Evolutionary conservation across 441 rosid species (phyloP).

Genomic region (Erodium moschatum): DNA sequence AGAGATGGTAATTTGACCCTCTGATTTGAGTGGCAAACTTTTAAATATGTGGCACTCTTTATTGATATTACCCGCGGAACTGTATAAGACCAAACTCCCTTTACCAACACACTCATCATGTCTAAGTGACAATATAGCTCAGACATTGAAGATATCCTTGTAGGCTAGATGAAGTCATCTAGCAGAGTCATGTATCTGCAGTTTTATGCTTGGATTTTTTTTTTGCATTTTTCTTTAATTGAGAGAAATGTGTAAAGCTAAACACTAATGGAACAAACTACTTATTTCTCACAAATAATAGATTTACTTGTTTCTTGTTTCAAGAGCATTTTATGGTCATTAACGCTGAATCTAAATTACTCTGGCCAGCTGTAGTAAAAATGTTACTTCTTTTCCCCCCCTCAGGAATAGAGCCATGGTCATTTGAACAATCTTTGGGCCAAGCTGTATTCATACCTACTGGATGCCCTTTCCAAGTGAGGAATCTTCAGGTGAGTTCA

Average conservation of each 20-base stretch:
- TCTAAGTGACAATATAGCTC: neutral
- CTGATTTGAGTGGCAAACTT: slow-evolving; percentile 10
- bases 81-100: neutral
- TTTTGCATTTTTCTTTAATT: neutral
- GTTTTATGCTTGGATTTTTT: slow-evolving; percentile 2
- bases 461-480: slow-evolving; percentile 84
- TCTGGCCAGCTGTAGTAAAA: neutral
- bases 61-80: neutral
- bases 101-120: neutral
- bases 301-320: neutral
- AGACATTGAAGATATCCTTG: slow-evolving; percentile 1
- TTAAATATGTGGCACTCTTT: slow-evolving; percentile 4
- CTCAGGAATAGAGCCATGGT: slow-evolving; percentile 92
- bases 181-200: neutral
- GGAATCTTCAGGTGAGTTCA: slow-evolving; percentile 59
- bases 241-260: neutral
- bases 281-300: neutral
- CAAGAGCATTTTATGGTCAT: neutral
- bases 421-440: slow-evolving; percentile 69
- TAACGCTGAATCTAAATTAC: neutral
- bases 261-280: neutral
- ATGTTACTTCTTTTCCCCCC: slow-evolving; percentile 9
- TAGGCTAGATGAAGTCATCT: neutral
- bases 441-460: slow-evolving; percentile 88
- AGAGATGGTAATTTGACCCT: slow-evolving; percentile 7